phyloP scores from a whole-genome alignment of 805 yeast genomes.

The Kazachstania viticola region DNA sequence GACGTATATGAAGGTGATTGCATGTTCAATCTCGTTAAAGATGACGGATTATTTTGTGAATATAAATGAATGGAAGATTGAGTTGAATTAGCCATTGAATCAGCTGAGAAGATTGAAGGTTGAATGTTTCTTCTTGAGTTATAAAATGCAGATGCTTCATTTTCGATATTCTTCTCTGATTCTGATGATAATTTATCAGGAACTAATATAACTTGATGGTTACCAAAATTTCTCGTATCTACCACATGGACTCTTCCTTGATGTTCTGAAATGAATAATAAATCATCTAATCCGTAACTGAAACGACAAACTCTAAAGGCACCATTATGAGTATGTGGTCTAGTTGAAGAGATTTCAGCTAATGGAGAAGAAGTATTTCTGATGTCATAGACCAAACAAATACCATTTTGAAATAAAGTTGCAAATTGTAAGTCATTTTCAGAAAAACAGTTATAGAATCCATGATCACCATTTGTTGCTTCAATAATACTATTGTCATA shows the following conservation, averaged over 20 bases:
- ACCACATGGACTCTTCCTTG: conserved; percentile 77
- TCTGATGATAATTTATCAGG: conserved; percentile 31
- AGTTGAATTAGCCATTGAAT: neutral
- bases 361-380: conserved; percentile 48
- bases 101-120: neutral
- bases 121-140: neutral
- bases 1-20: neutral
- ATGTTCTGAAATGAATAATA: conserved; percentile 71
- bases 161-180: neutral
- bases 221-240: conserved; percentile 61
- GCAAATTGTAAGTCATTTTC: conserved; percentile 67
- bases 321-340: conserved; percentile 43
- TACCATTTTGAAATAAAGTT: conserved; percentile 79
- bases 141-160: neutral
- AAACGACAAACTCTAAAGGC: conserved; percentile 59
- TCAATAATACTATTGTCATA: conserved; percentile 30
- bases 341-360: conserved; percentile 46
- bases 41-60: neutral
- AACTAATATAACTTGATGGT: conserved; percentile 65
- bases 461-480: conserved; percentile 56
- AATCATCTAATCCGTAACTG: conserved; percentile 58
- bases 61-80: neutral
- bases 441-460: conserved; percentile 72
- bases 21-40: neutral
- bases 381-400: conserved; percentile 63